Percentiles rank a stretch among this genome's conserved stretches.
These are phyloP conservation scores for Novymonas esmeraldas DNA, from an alignment of 208 protist genomes.

Conservation along the genomic window DNA sequence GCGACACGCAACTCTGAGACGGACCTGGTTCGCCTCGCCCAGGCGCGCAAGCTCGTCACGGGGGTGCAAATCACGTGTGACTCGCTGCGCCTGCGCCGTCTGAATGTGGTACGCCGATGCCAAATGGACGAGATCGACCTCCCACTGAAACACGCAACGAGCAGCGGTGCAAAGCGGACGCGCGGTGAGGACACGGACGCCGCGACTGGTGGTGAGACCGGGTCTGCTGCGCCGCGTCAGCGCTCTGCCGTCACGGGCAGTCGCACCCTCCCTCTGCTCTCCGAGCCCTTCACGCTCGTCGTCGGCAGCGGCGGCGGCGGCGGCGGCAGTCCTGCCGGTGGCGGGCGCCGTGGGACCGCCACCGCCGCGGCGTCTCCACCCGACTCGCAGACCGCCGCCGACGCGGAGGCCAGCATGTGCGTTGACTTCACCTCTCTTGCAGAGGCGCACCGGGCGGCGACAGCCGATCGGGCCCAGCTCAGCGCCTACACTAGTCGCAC, in stretches of 20 bases:
- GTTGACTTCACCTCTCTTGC: conserved; percentile 81
- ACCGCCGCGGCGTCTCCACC: conserved; percentile 1
- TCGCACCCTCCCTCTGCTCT: conserved; percentile 22
- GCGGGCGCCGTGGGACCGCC: background rate
- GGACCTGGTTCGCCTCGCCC: conserved; percentile 58
- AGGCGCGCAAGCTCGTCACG: conserved; percentile 67
- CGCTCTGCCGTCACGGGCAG: background rate
- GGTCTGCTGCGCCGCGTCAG: background rate
- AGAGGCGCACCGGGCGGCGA: conserved; percentile 44
- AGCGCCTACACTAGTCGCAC: conserved; percentile 64
- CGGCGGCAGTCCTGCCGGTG: conserved; percentile 1
- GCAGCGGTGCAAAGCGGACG: conserved; percentile 49
- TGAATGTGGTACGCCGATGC: conserved; percentile 77
- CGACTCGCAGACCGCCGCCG: background rate
- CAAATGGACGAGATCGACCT: conserved; percentile 89
- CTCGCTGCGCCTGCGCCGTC: conserved; percentile 74
- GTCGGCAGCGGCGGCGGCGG: conserved; percentile 11
- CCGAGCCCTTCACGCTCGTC: conserved; percentile 70
- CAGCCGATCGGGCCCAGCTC: conserved; percentile 52
- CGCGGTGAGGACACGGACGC: conserved; percentile 30
- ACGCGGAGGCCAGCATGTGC: conserved; percentile 35
- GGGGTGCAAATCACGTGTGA: conserved; percentile 81
- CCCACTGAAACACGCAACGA: conserved; percentile 47
- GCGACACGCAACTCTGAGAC: conserved; percentile 51
- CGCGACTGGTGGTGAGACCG: background rate